Conservation (phyloP, 2,329 filamentous ascomycete genomes). For the Diaporthe australafricana region DNA sequence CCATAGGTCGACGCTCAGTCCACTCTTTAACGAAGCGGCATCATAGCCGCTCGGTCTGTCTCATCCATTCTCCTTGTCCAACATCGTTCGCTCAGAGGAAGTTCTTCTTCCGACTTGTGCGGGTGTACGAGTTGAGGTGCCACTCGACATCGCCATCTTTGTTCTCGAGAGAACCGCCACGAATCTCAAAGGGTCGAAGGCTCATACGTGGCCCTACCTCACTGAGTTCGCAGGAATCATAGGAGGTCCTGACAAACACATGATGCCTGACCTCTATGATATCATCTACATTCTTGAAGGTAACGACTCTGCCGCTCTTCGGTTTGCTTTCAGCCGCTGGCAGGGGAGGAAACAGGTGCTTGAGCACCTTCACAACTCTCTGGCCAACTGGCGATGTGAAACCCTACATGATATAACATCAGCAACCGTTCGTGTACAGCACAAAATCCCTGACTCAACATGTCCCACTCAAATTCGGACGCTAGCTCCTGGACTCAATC, state of each 20-base stretch:
- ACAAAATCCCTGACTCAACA: not conserved
- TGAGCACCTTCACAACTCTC: slow-evolving; percentile 88
- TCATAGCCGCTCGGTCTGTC: not conserved
- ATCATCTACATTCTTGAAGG: slow-evolving; percentile 94
- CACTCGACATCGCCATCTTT: slow-evolving; percentile 97
- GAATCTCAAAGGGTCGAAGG: slow-evolving; percentile 95
- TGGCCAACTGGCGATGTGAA: slow-evolving; percentile 85
- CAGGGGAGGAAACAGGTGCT: slow-evolving; percentile 92
- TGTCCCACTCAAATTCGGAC: not conserved
- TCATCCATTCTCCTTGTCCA: not conserved
- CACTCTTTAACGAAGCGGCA: not conserved
- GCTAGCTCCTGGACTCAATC: not conserved
- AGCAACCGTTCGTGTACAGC: not conserved
- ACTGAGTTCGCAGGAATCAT: slow-evolving; percentile 87
- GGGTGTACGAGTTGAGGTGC: slow-evolving; percentile 94
- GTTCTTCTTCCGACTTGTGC: slow-evolving; percentile 95
- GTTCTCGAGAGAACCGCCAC: slow-evolving; percentile 90
- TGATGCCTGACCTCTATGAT: slow-evolving; percentile 90
- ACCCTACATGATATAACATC: slow-evolving; percentile 55
- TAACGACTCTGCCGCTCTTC: slow-evolving; percentile 92
- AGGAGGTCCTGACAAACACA: slow-evolving; percentile 93
- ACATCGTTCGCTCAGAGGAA: slow-evolving; percentile 74
- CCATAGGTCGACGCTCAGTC: not conserved
- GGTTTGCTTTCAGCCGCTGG: slow-evolving; percentile 77
- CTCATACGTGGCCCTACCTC: slow-evolving; percentile 96